Evolutionary conservation across 2,329 filamentous ascomycete genomes (phyloP).

Genomic region (Spiromastix sp.): DNA sequence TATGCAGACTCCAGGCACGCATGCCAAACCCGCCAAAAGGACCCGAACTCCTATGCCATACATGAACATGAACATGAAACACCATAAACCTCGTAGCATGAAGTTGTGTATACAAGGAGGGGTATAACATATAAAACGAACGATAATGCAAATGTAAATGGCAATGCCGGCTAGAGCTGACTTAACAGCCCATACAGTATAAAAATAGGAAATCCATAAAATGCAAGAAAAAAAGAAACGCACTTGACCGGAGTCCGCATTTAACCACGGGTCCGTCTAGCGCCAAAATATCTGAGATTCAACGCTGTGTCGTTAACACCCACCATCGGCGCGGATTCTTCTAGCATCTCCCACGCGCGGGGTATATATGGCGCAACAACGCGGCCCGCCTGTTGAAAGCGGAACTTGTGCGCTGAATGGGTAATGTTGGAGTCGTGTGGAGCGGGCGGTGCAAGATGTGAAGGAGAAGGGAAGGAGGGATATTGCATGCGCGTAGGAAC

Average conservation of each 20-base stretch:
- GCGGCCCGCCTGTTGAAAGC: constrained; percentile 27
- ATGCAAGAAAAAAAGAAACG: neutral
- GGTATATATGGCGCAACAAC: constrained; percentile 25
- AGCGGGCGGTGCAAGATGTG: neutral
- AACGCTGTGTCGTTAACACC: constrained; percentile 37
- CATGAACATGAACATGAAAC: too few relatives aligned
- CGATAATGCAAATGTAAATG: too few relatives aligned
- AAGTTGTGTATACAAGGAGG: too few relatives aligned
- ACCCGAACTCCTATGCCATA: too few relatives aligned
- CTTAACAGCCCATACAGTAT: neutral
- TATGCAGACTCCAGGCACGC: too few relatives aligned
- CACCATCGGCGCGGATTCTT: constrained; percentile 34
- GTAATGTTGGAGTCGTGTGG: constrained; percentile 19
- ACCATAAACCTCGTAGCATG: too few relatives aligned
- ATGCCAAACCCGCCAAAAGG: too few relatives aligned
- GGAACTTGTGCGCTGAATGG: constrained; percentile 24
- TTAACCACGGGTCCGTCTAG: constrained; percentile 17
- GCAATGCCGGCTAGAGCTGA: too few relatives aligned
- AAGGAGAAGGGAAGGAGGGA: neutral
- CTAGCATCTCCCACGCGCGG: constrained; percentile 35
- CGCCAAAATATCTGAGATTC: constrained; percentile 32
- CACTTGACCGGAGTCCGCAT: too few relatives aligned
- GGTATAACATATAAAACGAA: too few relatives aligned
- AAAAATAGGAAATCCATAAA: neutral
- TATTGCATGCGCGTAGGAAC: neutral